phyloP scores from a whole-genome alignment of 495 filamentous ascomycete species.

The Aspergillus conjunctus region DNA sequence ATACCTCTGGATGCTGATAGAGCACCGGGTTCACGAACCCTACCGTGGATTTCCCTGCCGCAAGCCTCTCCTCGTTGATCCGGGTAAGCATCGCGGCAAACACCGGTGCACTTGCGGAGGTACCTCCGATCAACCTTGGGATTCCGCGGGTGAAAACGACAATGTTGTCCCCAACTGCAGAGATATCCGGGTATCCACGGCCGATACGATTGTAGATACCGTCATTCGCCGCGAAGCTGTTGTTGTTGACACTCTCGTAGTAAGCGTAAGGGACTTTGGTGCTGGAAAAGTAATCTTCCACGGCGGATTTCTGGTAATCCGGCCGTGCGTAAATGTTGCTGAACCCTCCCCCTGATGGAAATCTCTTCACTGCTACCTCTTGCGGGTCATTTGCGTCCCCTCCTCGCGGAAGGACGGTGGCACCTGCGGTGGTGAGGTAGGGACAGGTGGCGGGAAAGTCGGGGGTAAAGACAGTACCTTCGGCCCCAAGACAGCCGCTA shows the following conservation, averaged over 20 bases:
- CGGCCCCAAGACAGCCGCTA: conserved; percentile 39
- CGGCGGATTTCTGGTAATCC: conserved; percentile 56
- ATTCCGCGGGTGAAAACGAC: conserved; percentile 41
- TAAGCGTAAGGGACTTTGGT: conserved; percentile 47
- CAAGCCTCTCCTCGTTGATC: conserved; percentile 53
- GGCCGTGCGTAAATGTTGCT: conserved; percentile 66
- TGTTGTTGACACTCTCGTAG: conserved; percentile 39
- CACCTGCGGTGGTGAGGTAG: conserved; percentile 54
- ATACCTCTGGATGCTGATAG: conserved; percentile 47
- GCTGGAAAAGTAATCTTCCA: conserved; percentile 34
- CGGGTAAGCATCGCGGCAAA: conserved; percentile 41
- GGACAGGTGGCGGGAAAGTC: conserved; percentile 55
- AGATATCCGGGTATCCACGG: conserved; percentile 66
- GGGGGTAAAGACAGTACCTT: conserved; percentile 48
- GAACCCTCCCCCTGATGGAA: conserved; percentile 65
- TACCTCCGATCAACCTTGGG: conserved; percentile 37
- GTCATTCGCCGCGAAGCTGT: conserved; percentile 45
- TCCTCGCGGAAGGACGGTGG: conserved; percentile 42
- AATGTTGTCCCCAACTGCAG: conserved; percentile 63
- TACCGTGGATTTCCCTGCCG: conserved; percentile 47
- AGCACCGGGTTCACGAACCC: conserved; percentile 57
- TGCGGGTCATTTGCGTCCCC: conserved; percentile 33
- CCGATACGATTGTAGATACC: conserved; percentile 62
- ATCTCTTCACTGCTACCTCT: conserved; percentile 30
- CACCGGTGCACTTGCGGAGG: conserved; percentile 36